Base-by-base conservation (phyloP, 2,329 filamentous ascomycete species). In the Cladosporium sp. region DNA sequence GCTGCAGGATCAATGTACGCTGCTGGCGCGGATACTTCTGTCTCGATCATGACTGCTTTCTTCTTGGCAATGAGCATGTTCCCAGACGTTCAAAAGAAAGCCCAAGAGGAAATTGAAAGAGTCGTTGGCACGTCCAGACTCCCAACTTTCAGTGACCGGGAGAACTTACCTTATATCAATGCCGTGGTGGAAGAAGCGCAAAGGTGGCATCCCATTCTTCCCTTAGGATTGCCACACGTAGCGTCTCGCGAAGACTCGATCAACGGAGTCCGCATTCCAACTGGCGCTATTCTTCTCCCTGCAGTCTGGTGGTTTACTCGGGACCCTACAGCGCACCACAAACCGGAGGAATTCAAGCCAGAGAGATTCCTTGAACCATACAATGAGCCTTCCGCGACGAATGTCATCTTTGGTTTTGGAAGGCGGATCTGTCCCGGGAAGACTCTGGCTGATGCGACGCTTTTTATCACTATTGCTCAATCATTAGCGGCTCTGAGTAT, bases 361-460 rank as follows among this genome's bases (percentile, higher is more conserved):
- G 64, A 68, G 34, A 60, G 63, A 4, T 71, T 70, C 53, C 64
- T 69, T n/a, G 67, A 68, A 0, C 52, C 61, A 7, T 62, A 64
- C 8, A 68, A 60, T 39, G 30, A 56, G 1, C 36, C 61, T 13
- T 58, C 67, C 45, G 52, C 48, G n/a, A 78, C 80, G 42, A 72
- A 76, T 8, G 80, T 78, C 60, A 71, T 70, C 0, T 83, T 80
- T 49, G 79, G 80, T 15, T 75, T 73, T 6, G 80, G 80, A 1
- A 69, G 79, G 4, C 70, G 80, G 27, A 72, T 82, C 38, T 84
- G 81, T 60, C 79, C 76, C 2, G 81, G 80, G 15, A 43, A 51
- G 8, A 55, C 58, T 3, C 40, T 58, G 6, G 73, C 73, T 0
- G 70, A 75, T n/a, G 62, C 62, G 4, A 64, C 68, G 0, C 24